Conservation (phyloP, 2,329 filamentous ascomycete species). For the Penicillium sp. region DNA sequence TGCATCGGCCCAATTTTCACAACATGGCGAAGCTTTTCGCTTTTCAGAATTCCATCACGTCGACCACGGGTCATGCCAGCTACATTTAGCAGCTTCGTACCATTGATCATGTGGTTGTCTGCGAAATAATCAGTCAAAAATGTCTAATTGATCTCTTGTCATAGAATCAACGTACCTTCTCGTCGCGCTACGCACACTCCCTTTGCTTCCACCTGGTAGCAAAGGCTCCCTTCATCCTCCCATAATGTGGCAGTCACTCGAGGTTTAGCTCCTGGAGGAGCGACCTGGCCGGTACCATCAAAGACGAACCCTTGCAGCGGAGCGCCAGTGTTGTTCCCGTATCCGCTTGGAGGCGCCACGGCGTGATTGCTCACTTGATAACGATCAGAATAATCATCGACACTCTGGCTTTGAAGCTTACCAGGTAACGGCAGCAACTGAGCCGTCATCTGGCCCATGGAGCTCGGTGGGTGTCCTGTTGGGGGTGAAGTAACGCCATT, state of each 20-base stretch:
- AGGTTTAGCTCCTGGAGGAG: slow-evolving; percentile 92
- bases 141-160: neutral
- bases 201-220: slow-evolving; percentile 95
- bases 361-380: slow-evolving; percentile 38
- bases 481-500: slow-evolving; percentile 81
- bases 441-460: slow-evolving; percentile 66
- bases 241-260: slow-evolving; percentile 93
- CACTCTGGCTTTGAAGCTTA: slow-evolving; percentile 23
- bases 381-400: slow-evolving; percentile 8
- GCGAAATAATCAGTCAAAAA: neutral
- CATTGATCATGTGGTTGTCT: slow-evolving; percentile 99
- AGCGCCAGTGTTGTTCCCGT: slow-evolving; percentile 40
- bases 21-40: slow-evolving; percentile 92
- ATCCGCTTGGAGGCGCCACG: slow-evolving; percentile 34
- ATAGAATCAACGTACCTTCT: slow-evolving; percentile 63
- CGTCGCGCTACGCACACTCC: slow-evolving; percentile 92
- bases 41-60: slow-evolving; percentile 94
- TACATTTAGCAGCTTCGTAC: slow-evolving; percentile 93
- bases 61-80: slow-evolving; percentile 96
- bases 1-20: slow-evolving; percentile 99
- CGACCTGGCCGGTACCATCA: slow-evolving; percentile 88
- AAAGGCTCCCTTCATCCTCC: slow-evolving; percentile 97
- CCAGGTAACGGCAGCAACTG: slow-evolving; percentile 67
- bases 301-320: slow-evolving; percentile 54
- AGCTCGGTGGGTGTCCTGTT: slow-evolving; percentile 63